Base-by-base conservation (phyloP, 2,329 filamentous ascomycete genomes). In the Neospermospora avenae region DNA sequence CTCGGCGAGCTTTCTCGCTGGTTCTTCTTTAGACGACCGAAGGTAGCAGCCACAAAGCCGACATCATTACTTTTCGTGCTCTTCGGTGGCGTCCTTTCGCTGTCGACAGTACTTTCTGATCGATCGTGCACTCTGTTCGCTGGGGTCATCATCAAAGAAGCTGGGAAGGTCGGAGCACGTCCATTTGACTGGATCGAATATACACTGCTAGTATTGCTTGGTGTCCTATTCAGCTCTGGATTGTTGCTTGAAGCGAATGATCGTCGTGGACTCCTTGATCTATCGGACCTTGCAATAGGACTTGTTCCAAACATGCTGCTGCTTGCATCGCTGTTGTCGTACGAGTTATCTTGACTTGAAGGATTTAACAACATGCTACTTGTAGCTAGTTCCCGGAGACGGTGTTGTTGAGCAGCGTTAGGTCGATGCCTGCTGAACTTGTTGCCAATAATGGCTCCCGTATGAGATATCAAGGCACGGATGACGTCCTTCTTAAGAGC, bases 371-470 rank as follows among this genome's bases (percentile, higher is more conserved):
- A 56, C 52, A 71, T 67, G 55, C 66, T 72, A 69, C 84, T 90
- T 60, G 85, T 93, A n/a, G 90, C 91, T 59, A 96, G 80, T 73
- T 97, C 92, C 44, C 93, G 85, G 35, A 96, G 81, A 63, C 89
- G 87, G 70, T 81, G 89, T 70, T 91, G 87, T 72, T 95, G 90
- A 60, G 90, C 87, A 55, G 86, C 90, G 65, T 80, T 90, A 1
- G 93, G 93, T 3, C 92, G 86, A 72, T 96, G 91, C 71, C 91
- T 90, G 55, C 88, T 91, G 75, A 99, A 90, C 73, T 99, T 99
- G 81, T 99, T 99, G 57, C 93, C 91, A 53, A 99, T 91, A 67
- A 99, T 97, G 59, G 95, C 92, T 37, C 95, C 95, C 0, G 93
- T 93, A 72, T 99, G 95, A 1, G 91, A 95, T 69, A 99, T 96